Evolutionary conservation across 257 asterid species (phyloP).

Genomic region (Solanum verrucosum): DNA sequence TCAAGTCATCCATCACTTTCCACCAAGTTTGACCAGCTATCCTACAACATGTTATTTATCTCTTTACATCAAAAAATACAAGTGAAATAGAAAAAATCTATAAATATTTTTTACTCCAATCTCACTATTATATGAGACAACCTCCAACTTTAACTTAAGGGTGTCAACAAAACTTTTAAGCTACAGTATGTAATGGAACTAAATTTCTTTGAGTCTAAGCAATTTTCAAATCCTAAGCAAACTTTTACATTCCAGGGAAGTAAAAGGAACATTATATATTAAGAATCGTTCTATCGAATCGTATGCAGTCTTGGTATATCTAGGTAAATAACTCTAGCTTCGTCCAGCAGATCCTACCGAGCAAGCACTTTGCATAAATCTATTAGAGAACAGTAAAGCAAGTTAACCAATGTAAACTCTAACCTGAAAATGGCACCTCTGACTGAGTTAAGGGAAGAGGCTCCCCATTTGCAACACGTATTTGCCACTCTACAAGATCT

Average conservation of each 20-base stretch:
- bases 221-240: neutral
- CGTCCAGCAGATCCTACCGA: neutral
- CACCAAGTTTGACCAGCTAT: neutral
- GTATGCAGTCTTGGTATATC: neutral
- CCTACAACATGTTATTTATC: neutral
- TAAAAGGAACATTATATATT: neutral
- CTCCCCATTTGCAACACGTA: slow-evolving; percentile 92
- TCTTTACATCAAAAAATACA: neutral
- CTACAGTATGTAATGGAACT: neutral
- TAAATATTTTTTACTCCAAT: neutral
- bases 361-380: neutral
- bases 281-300: neutral
- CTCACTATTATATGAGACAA: neutral
- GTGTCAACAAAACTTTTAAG: neutral
- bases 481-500: slow-evolving; percentile 99
- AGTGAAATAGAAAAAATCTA: neutral
- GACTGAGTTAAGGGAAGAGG: slow-evolving; percentile 80
- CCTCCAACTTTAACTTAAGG: neutral
- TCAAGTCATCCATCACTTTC: neutral
- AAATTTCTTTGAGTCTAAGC: neutral
- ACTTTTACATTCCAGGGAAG: neutral
- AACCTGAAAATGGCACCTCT: slow-evolving; percentile 87
- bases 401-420: neutral
- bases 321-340: neutral
- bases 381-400: neutral